A percentile compares a stretch with the other conserved stretches of the same genome.
phyloP scores from a whole-genome alignment of 805 yeast species.

The Hanseniaspora vineae region DNA sequence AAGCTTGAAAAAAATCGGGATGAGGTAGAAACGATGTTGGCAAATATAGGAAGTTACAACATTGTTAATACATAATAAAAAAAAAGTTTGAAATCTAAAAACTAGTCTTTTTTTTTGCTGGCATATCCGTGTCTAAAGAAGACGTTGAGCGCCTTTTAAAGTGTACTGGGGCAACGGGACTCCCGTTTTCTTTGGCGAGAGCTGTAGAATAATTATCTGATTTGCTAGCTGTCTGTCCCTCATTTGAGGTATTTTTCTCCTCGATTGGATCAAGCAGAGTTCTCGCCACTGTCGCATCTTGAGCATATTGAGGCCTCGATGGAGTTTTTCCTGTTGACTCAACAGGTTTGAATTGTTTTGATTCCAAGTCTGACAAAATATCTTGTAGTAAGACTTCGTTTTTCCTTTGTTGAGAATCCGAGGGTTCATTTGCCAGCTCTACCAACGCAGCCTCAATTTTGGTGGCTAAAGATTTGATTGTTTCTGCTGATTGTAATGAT shows the following conservation, averaged over 20 bases:
- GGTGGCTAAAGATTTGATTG: not conserved
- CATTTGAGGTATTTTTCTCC: too few relatives aligned
- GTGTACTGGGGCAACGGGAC: not conserved
- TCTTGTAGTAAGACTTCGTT: constrained; percentile 5
- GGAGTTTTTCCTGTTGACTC: constrained; percentile 13
- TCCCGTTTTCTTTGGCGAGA: not conserved
- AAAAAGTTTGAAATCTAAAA: not conserved
- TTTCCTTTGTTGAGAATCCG: not conserved
- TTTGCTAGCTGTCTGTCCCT: too few relatives aligned
- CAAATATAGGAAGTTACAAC: constrained; percentile 37
- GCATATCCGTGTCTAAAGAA: not conserved
- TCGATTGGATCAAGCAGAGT: too few relatives aligned
- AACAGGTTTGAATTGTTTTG: constrained; percentile 8
- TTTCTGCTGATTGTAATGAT: not conserved
- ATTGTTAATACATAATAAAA: constrained; percentile 25
- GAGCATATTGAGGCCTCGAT: constrained; percentile 2
- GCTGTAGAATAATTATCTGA: not conserved
- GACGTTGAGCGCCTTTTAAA: not conserved
- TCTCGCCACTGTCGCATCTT: not conserved
- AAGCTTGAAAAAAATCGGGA: constrained; percentile 42
- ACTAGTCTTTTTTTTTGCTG: not conserved
- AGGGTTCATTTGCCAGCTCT: not conserved
- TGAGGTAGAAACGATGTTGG: constrained; percentile 40
- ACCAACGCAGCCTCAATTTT: not conserved
- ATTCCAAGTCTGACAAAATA: constrained; percentile 7